Evolutionary conservation across 2,329 filamentous ascomycete genomes (phyloP), one percentile per base, ranked within the genome.

Genomic region (Xylaria sp.): DNA sequence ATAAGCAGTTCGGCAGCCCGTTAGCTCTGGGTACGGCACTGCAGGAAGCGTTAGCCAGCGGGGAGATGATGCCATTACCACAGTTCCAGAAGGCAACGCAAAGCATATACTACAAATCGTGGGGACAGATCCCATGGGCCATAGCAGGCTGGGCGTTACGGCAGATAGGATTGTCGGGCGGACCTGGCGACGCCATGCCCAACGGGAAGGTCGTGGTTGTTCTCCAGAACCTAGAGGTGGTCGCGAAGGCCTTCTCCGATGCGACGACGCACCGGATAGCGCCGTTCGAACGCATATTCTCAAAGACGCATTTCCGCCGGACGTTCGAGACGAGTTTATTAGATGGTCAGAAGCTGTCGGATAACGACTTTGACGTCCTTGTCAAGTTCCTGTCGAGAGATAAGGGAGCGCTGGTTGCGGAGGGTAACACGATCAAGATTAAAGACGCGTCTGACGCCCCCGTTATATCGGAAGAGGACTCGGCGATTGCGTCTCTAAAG

Each of bases 401-500:
- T 71, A 86, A 85, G 69, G 77, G 76, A 5, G 66, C 80, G 46
- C 75, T 86, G 39, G 79, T 76, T 54, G 85, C 80, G 67, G 86
- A 91, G 68, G 84, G 83, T 3, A 75, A 85, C 65, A 90, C 86
- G 0, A 81, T 99, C 66, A 92, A 90, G 71, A 87, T 97, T 72
- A 88, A 84, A 67, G 74, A 75, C 0, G 71, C 81, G 0, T 77
- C 79, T 2, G 68, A 66, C 5, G 60, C 69, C 2, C 60, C 70
- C 0, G 67, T 68, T 0, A 87, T 97, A 64, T 90, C 89, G 0
- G 78, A 86, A 59, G 88, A 95, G 68, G 94, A 99, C 75, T 78
- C 80, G 3, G 89, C 90, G 0, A 90, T 97, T 63, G 92, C 92
- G 1, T 89, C 89, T 16, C 83, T 99, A 8, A 93, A 92, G 69